These are phyloP conservation scores for Abortiporus biennis DNA, from an alignment of 1,284 basidiomycete species.

Conservation along the genomic window DNA sequence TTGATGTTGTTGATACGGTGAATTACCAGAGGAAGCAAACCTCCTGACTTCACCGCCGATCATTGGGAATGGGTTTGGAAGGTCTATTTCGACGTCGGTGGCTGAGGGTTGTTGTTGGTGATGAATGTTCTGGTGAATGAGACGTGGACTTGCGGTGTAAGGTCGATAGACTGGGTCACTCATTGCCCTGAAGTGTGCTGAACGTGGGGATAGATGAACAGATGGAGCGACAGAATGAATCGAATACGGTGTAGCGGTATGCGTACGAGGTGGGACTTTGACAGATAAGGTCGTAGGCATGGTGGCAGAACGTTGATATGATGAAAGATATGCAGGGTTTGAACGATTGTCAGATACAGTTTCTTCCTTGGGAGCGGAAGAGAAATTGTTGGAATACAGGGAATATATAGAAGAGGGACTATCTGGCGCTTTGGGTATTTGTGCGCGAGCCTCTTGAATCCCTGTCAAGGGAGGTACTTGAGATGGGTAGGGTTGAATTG, in stretches of 20 bases:
- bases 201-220: slow-evolving; percentile 12
- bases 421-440: background rate
- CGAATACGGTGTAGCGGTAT: slow-evolving; percentile 17
- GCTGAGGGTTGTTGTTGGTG: too few relatives aligned
- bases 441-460: background rate
- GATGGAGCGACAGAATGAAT: slow-evolving; percentile 23
- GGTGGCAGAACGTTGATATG: background rate
- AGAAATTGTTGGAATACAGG: background rate
- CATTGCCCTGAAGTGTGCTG: slow-evolving; percentile 10
- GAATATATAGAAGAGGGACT: slow-evolving; percentile 5
- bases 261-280: slow-evolving; percentile 11
- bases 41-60: too few relatives aligned
- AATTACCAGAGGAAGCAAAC: too few relatives aligned
- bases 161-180: slow-evolving; percentile 16
- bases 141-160: slow-evolving; percentile 13
- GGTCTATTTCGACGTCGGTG: slow-evolving; percentile 7
- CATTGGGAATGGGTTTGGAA: slow-evolving; percentile 18
- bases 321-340: background rate
- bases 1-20: too few relatives aligned
- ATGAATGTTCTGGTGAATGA: too few relatives aligned
- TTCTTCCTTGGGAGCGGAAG: background rate
- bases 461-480: background rate
- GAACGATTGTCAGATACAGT: background rate
- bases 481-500: background rate
- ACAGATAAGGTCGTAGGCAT: background rate